These are phyloP conservation scores for Kurtzmaniella cleridarum DNA, from an alignment of 805 yeast genomes.

Conservation along the genomic window DNA sequence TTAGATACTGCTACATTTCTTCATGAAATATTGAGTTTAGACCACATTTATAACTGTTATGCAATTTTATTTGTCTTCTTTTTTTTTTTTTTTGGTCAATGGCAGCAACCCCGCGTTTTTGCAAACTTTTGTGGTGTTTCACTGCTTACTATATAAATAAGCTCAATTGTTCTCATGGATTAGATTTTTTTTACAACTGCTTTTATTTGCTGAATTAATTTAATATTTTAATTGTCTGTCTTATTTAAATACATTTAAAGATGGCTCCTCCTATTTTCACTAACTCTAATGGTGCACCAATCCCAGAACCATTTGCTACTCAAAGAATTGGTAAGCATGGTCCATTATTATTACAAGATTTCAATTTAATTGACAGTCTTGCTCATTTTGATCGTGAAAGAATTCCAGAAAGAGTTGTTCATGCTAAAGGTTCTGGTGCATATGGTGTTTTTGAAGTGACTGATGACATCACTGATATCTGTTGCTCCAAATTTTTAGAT, in stretches of 20 bases:
- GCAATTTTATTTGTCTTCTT: too few species aligned
- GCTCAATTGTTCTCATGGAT: too few species aligned
- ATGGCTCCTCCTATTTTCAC: constrained; percentile 57
- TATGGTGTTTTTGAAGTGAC: constrained; percentile 83
- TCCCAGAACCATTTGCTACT: constrained; percentile 69
- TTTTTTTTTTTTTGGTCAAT: too few species aligned
- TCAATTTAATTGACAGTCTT: constrained; percentile 70
- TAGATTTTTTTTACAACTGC: too few species aligned
- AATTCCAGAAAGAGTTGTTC: constrained; percentile 90
- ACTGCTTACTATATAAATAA: too few species aligned
- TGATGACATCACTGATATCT: constrained; percentile 72
- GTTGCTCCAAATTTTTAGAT: constrained; percentile 64
- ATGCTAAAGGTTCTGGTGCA: constrained; percentile 92
- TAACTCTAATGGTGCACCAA: constrained; percentile 73
- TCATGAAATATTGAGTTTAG: too few species aligned
- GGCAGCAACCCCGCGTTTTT: too few species aligned
- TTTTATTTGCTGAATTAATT: too few species aligned
- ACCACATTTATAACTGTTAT: too few species aligned
- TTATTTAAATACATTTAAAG: not conserved
- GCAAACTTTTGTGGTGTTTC: too few species aligned
- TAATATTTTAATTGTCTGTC: not conserved
- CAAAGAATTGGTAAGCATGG: constrained; percentile 74
- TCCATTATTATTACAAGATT: constrained; percentile 77
- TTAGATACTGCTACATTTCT: too few species aligned
- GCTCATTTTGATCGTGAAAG: constrained; percentile 89